Evolutionary conservation across 371 early-diverging fungal species (phyloP), one percentile per base, ranked within the genome.

Genomic region (Syncephalis fuscata): DNA sequence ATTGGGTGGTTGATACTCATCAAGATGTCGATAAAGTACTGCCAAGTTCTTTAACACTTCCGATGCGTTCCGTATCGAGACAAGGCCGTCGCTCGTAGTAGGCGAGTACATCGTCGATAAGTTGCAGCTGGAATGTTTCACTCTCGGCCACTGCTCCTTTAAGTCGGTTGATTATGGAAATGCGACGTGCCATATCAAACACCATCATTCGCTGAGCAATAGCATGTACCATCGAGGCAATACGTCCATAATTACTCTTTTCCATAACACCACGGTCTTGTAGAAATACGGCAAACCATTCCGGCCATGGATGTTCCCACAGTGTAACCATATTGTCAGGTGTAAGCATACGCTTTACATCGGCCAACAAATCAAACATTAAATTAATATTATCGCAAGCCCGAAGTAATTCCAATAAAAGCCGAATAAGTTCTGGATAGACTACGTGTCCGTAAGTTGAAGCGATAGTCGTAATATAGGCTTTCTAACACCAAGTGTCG

Each of bases 121-220:
- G 25, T 32, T 48, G 52, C n/a, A 53, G 26, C 32, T 53, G 53
- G 40, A 52, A 19, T 17, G 51, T 43, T 1, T 51, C 59, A 4
- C 48, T 43, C 8, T 44, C 56, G n/a, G 58, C 59, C 10, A 64
- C 38, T 0, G 53, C 50, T 1, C 64, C 64, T 26, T 59, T 64
- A 26, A 50, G 56, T 37, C 57, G 48, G 1, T 51, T 46, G 2
- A 57, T 64, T 15, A 61, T 27, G 0, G 64, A 64, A 2, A 55
- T 57, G 24, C 61, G 61, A 5, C 64, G 50, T 0, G 62, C 59
- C 14, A 64, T 40, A 21, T 64, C 64, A 59, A 55, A 64, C 23
- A 64, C 57, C 61, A 64, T 61, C 64, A 64, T 61, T 46, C 61
- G 61, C 39, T 64, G 64, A 53, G 61, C 57, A 46, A 64, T 59